Conservation (phyloP, 768 basidiomycete genomes). For the Fomitopsis serialis region DNA sequence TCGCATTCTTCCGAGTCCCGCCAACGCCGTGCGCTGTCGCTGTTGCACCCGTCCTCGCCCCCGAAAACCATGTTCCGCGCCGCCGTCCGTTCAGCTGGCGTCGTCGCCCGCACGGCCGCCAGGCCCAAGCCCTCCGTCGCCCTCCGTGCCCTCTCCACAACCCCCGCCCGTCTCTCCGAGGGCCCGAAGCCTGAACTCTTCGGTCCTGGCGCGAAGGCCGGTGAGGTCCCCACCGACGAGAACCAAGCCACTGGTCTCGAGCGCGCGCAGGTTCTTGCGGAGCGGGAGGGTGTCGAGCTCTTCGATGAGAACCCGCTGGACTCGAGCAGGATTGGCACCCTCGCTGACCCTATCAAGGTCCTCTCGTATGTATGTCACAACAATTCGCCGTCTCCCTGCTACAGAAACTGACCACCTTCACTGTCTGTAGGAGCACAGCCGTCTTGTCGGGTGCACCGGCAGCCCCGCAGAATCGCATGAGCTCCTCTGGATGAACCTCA, state of each 20-base stretch:
- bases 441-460: slow-evolving; percentile 92
- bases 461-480: slow-evolving; percentile 95
- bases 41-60: slow-evolving; percentile 8
- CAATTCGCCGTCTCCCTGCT: background rate
- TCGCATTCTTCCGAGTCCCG: slow-evolving; percentile 13
- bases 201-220: slow-evolving; percentile 67
- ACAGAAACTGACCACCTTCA: background rate
- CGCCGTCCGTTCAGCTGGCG: slow-evolving; percentile 22
- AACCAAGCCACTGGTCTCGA: slow-evolving; percentile 96
- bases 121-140: slow-evolving; percentile 16
- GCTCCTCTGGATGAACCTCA: slow-evolving; percentile 75
- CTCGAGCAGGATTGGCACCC: slow-evolving; percentile 81
- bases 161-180: slow-evolving; percentile 48
- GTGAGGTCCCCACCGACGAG: slow-evolving; percentile 76
- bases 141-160: slow-evolving; percentile 54
- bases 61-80: slow-evolving; percentile 25
- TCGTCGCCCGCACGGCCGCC: slow-evolving; percentile 19
- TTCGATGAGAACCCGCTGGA: slow-evolving; percentile 88
- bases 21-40: slow-evolving; percentile 11
- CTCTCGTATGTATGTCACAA: slow-evolving; percentile 68
- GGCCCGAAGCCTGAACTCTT: slow-evolving; percentile 58
- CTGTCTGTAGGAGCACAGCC: slow-evolving; percentile 59
- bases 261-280: slow-evolving; percentile 88
- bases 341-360: slow-evolving; percentile 82
- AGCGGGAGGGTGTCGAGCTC: slow-evolving; percentile 80